Evolutionary conservation across 495 filamentous ascomycete species (phyloP), one percentile per base, ranked within the genome.

Genomic region (Neurospora intermedia): DNA sequence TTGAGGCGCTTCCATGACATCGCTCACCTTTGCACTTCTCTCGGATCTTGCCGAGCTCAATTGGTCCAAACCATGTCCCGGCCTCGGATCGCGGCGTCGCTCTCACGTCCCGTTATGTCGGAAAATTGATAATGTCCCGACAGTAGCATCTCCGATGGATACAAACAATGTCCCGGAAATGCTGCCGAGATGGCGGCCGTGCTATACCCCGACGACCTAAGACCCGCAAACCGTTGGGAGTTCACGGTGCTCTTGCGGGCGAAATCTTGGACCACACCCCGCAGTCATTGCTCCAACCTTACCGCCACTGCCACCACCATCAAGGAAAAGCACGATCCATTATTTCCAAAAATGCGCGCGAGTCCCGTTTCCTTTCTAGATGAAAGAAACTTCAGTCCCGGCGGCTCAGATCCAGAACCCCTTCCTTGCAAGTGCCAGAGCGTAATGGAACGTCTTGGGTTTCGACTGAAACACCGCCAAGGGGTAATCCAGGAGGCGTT

Each of bases 391-490:
- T 35, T 2, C 54, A 35, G 15, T 18, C 27, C 54, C 6, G 27
- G 54, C 7, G 54, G 54, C 13, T 31, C 54, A 66, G 54, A 66
- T 66, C 54, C 54, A 66, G 54, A 31, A 27, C 27, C 54, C 35
- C 35, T 38, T 38, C 35, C 27, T 66, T 66, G 54, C 54, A 62
- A 62, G 69, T 40, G 42, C 42, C 69, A 70, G 43, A 46, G 72
- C 75, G 69, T 72, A 74, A 75, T 80, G 80, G 75, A 75, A 81
- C 81, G 73, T 70, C 74, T 75, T 62, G 54, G 74, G 81, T 81
- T 81, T 82, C 81, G 78, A 70, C 75, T 81, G 81, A 83, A 83
- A 83, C 81, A 76, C 72, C 69, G 43, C 73, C 59, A 72, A 75
- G 77, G 79, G 45, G 75, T 76, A 70, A 69, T 75, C 27, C 27